Base-by-base conservation (phyloP, 2,329 filamentous ascomycete species). In the Aspergillus novofumigatus region DNA sequence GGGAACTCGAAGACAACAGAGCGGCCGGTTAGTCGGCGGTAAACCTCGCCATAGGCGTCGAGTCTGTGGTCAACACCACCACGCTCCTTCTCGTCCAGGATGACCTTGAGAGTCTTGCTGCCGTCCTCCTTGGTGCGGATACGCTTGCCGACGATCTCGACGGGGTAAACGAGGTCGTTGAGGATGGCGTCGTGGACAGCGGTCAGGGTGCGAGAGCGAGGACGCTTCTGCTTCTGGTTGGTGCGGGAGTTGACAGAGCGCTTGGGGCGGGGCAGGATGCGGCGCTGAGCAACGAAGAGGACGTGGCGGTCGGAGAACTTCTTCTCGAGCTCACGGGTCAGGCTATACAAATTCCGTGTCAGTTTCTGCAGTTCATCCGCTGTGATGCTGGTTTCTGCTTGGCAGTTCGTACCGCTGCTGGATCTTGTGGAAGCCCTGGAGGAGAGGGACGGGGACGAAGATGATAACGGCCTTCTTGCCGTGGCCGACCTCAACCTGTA, bases 271-370 rank as follows among this genome's bases (percentile, higher is more conserved):
- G 94, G 93, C 64, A 99, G 87, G 76, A 99, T 99, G 81, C 94
- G 94, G 86, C 94, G 94, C 77, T 93, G 95, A 73, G 94, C 94
- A 74, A 99, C 89, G 87, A 99, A 92, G 80, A 99, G 86, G 80
- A 99, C 94, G 82, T 99, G 94, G 82, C 94, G 94, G 87, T 99
- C 94, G 67, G 94, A 97, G 91, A 99, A 99, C 86, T 99, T 99
- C 92, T 99, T 99, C 90, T 99, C 94, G 78, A 99, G 92, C 87
- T 99, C 94, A 83, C 94, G 94, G 81, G 94, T 99, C 78, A 99
- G 88, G 78, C 93, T 97, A 63, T 45, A 50, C 14, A 52, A 11
- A 47, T 54, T 47, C 51, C 56, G 35, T 58, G 45, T 59, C 51
- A 60, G 55, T 59, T 52, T 38, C 21, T 41, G 26, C 44, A 35